Evolutionary conservation across 208 protist genomes (phyloP), one percentile per base, ranked within the genome.

Genomic region (Angomonas ambiguus): DNA sequence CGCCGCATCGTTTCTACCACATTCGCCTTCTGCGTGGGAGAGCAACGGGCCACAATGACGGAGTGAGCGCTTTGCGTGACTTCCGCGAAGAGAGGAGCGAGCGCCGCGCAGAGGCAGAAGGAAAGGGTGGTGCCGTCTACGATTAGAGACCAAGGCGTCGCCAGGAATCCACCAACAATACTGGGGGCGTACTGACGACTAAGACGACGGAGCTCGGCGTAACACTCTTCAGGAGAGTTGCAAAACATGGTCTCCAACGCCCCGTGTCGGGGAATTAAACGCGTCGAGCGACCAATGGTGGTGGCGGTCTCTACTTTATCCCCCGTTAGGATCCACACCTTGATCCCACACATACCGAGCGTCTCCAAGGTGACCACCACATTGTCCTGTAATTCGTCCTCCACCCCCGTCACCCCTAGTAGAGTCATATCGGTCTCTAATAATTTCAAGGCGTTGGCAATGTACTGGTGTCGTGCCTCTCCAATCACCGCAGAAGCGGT

Each of bases 321-420:
- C 42, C 98, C 98, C 2, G 98, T 99, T 1, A 99, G 81, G 85
- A 99, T 98, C 98, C 98, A 99, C 5, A 99, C 86, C 41, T 95
- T 97, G 34, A 99, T 94, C 42, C 96, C 97, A n/a, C 97, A 98
- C 81, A 98, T 97, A 51, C 94, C 79, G 0, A 99, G 79, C 38
- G 79, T 89, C 73, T 99, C 98, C 0, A 99, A 77, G 45, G 97
- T 98, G 1, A 80, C 69, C 20, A 85, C 76, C 13, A 97, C 93
- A 51, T 96, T 79, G 42, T 96, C 90, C 83, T 99, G 98, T n/a
- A 99, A 77, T 72, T 96, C 88, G 65, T 99, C 98, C 81, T 99
- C 98, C 2, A 99, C 97, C 8, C 97, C 98, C 2, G 97, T 99
- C 0, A 99, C 77, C 18, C 96, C 92, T 28, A 97, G 72, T 0